phyloP scores from a whole-genome alignment of 192 early-diverging fungal species.

The Mortierella antarctica region DNA sequence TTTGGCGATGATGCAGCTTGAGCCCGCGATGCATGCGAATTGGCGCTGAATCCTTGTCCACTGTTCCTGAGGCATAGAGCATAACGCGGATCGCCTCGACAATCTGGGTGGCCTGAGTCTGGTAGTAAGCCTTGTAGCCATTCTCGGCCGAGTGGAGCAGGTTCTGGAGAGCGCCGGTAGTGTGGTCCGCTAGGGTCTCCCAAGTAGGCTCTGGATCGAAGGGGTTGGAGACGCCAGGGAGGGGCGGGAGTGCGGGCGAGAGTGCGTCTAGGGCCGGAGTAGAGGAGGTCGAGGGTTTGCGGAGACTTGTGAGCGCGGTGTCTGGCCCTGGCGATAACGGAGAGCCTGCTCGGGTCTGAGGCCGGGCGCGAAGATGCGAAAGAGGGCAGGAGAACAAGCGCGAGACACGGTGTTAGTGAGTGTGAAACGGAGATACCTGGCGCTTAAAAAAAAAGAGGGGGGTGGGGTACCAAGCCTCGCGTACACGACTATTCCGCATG shows the following conservation, averaged over 20 bases:
- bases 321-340: conserved; percentile 11
- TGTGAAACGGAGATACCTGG: too few species aligned
- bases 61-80: conserved; percentile 82
- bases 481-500: too few species aligned
- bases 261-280: background rate
- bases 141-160: conserved; percentile 45
- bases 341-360: conserved; percentile 41
- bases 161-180: conserved; percentile 32
- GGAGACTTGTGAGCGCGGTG: background rate
- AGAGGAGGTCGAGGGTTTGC: conserved; percentile 9
- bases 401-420: conserved; percentile 1
- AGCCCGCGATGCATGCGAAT: conserved; percentile 74
- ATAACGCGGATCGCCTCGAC: conserved; percentile 86
- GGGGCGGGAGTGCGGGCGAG: conserved; percentile 18
- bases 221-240: conserved; percentile 37
- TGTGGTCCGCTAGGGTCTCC: conserved; percentile 41
- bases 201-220: conserved; percentile 46
- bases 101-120: conserved; percentile 55
- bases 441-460: background rate
- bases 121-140: conserved; percentile 40
- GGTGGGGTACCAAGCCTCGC: background rate
- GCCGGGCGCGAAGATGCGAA: background rate
- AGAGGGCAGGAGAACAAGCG: background rate
- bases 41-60: conserved; percentile 73
- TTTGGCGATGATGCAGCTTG: conserved; percentile 75